Conservation (phyloP, 148 eudicot genomes). For the Rheum nobile region DNA sequence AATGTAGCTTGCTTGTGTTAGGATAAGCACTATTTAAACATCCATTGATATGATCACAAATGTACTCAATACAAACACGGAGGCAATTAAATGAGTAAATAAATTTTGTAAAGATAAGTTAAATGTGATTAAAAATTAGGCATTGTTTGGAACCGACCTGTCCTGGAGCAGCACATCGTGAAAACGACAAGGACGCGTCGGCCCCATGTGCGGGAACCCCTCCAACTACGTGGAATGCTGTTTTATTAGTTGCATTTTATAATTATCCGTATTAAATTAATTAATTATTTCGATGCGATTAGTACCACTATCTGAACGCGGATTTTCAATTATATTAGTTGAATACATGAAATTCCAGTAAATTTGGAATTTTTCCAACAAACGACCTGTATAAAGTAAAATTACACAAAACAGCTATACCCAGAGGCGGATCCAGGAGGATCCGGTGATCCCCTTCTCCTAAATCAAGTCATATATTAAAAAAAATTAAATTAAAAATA, state of each 20-base stretch:
- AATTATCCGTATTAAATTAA: background rate
- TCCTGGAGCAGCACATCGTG: background rate
- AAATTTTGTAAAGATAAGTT: background rate
- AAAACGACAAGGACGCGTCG: conserved; percentile 2
- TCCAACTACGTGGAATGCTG: background rate
- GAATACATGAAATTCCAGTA: background rate
- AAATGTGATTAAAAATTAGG: background rate
- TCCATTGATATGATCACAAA: too few relatives aligned
- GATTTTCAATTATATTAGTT: too few relatives aligned
- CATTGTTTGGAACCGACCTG: background rate
- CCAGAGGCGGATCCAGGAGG: too few relatives aligned
- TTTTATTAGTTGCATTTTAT: background rate
- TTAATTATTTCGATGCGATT: background rate
- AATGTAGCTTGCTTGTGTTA: too few relatives aligned
- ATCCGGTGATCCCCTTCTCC: too few relatives aligned
- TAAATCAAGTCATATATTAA: too few relatives aligned
- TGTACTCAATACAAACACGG: too few relatives aligned
- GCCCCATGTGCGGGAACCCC: background rate
- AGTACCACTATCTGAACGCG: background rate
- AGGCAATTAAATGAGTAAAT: background rate
- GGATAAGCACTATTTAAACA: too few relatives aligned
- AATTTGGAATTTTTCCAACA: background rate
- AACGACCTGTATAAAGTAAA: too few relatives aligned
- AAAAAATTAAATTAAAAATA: too few relatives aligned
- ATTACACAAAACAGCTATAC: too few relatives aligned